Evolutionary conservation across 495 filamentous ascomycete genomes (phyloP).

Genomic region (Podospora sp.): DNA sequence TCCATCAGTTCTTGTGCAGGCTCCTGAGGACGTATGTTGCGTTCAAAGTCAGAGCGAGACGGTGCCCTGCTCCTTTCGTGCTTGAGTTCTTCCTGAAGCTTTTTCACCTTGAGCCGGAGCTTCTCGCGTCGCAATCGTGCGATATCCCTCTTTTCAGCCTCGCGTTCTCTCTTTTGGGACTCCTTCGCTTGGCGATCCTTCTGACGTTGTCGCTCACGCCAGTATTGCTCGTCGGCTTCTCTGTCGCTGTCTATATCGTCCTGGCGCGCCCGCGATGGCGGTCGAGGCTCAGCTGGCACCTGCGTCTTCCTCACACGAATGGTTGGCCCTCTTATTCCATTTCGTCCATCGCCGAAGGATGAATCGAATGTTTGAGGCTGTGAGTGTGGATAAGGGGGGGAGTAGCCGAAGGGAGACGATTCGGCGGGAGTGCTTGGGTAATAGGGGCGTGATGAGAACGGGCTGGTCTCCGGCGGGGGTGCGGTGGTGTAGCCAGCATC

Average conservation of each 20-base stretch:
- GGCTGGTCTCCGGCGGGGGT: neutral
- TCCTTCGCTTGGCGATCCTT: neutral
- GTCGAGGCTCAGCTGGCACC: neutral
- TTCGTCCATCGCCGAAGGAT: neutral
- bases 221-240: neutral
- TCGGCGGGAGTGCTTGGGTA: neutral
- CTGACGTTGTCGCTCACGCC: neutral
- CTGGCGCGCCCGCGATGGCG: neutral
- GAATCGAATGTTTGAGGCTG: neutral
- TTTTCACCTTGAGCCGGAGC: neutral
- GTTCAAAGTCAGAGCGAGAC: neutral
- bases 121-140: neutral
- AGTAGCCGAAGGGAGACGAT: neutral
- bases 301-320: neutral
- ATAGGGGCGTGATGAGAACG: neutral
- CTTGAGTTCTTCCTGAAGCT: neutral
- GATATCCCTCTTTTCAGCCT: neutral
- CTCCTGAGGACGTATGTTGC: neutral
- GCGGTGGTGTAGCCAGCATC: neutral
- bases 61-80: neutral
- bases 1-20: neutral
- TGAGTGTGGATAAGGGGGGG: neutral
- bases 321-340: neutral
- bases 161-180: neutral
- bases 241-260: neutral